Evolutionary conservation across 208 protist species (phyloP), one percentile per base, ranked within the genome.

Genomic region (Leptomonas seymouri): DNA sequence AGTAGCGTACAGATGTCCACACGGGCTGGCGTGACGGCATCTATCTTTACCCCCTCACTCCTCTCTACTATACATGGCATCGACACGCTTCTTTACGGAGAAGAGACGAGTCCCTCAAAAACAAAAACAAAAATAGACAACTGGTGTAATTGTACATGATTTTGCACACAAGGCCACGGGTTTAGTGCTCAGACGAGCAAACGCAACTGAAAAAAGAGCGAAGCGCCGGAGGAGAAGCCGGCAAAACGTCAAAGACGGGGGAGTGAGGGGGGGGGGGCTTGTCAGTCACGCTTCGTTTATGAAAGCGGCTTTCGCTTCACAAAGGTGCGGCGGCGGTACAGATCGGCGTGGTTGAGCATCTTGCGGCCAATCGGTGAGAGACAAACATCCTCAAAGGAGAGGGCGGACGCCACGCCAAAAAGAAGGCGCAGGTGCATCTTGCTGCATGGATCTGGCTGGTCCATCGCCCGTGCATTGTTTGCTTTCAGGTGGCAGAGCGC

Each of bases 251-350:
- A 16, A 39, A 9, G 34, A 39, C 7, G 34, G 9, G 34, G 3
- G 34, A 3, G 34, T 39, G 7, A 3, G 7, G 34, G 7, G 34
- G 9, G 34, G 7, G 7, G 34, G 9, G 9, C 3, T 39, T 39
- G 7, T 39, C 34, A 12, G 3, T 39, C 34, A 12, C 9, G 34
- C 9, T 39, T 31, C 3, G 14, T 45, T 48, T 48, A 49, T 18
- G 2, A 9, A 12, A 34, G n/a, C 31, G 39, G 53, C 55, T 66
- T 69, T 31, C 71, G 71, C 62, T 70, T 69, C 46, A 74, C 30
- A 36, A 97, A 97, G 45, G 58, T 67, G 45, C 89, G 89, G 12
- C 92, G 81, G 16, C 69, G 84, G 71, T 92, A 93, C n/a, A 81
- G 66, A 31, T 82, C 72, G 3, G 82, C 74, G 48, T 75, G 67